phyloP scores from a whole-genome alignment of 805 yeast species.

The Metschnikowia colocasiae region DNA sequence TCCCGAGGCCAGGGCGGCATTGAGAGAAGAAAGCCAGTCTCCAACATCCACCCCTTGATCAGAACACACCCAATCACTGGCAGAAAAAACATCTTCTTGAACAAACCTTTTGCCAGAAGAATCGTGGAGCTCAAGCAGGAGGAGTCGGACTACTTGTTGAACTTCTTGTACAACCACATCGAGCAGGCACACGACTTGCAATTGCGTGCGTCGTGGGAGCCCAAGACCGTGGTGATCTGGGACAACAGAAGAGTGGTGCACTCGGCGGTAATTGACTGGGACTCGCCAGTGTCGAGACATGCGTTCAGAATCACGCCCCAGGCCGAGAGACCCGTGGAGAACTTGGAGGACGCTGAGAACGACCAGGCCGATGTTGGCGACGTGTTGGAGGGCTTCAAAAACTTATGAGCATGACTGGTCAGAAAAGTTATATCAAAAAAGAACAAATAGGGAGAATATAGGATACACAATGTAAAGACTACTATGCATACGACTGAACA shows the following conservation, averaged over 20 bases:
- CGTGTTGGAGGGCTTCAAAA: conserved; percentile 14
- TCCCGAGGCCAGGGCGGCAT: conserved; percentile 55
- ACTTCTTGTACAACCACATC: conserved; percentile 53
- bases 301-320: conserved; percentile 70
- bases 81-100: conserved; percentile 54
- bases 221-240: conserved; percentile 70
- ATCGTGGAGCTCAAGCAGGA: conserved; percentile 71
- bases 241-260: conserved; percentile 72
- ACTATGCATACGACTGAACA: no score
- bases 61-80: conserved; percentile 72
- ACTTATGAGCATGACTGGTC: no score
- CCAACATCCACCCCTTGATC: conserved; percentile 64
- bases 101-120: conserved; percentile 59
- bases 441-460: no score
- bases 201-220: conserved; percentile 68
- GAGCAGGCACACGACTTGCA: conserved; percentile 57
- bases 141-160: conserved; percentile 60
- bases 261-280: conserved; percentile 69
- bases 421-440: no score
- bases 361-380: conserved; percentile 17
- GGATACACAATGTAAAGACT: no score
- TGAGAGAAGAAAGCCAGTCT: conserved; percentile 61
- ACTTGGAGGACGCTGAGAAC: conserved; percentile 36
- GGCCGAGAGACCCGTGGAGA: conserved; percentile 65
- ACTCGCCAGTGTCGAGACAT: conserved; percentile 58